These are phyloP conservation scores for Triticum monococcum DNA, from an alignment of 176 grass and related monocot genomes.

Conservation along the genomic window DNA sequence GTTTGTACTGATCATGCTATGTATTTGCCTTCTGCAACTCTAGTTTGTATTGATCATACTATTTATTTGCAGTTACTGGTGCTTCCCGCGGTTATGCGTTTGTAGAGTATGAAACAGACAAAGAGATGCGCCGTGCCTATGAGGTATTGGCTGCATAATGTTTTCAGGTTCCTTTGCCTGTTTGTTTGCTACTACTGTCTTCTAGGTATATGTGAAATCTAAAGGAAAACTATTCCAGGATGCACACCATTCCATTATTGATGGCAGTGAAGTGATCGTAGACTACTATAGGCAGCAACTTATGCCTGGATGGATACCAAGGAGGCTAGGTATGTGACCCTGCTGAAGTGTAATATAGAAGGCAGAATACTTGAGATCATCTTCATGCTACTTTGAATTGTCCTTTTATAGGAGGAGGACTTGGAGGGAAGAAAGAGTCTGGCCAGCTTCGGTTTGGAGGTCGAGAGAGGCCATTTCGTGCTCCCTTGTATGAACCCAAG, in stretches of 20 bases:
- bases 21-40: not conserved
- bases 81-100: constrained; percentile 88
- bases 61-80: constrained; percentile 70
- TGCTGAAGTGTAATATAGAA: constrained; percentile 1
- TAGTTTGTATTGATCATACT: not conserved
- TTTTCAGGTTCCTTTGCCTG: not conserved
- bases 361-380: constrained; percentile 3
- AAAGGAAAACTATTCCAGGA: constrained; percentile 44
- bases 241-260: constrained; percentile 80
- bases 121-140: constrained; percentile 76
- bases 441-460: constrained; percentile 95
- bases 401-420: constrained; percentile 62
- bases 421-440: constrained; percentile 98
- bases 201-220: not conserved
- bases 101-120: constrained; percentile 87
- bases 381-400: constrained; percentile 5
- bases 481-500: constrained; percentile 74
- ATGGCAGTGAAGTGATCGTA: constrained; percentile 87
- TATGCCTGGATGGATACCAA: constrained; percentile 96
- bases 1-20: not conserved
- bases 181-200: not conserved
- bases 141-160: constrained; percentile 42
- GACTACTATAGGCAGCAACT: constrained; percentile 93
- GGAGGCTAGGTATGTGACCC: constrained; percentile 67
- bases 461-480: constrained; percentile 94